Conservation (phyloP, 345 rosid species). For the Murraya koenigii region DNA sequence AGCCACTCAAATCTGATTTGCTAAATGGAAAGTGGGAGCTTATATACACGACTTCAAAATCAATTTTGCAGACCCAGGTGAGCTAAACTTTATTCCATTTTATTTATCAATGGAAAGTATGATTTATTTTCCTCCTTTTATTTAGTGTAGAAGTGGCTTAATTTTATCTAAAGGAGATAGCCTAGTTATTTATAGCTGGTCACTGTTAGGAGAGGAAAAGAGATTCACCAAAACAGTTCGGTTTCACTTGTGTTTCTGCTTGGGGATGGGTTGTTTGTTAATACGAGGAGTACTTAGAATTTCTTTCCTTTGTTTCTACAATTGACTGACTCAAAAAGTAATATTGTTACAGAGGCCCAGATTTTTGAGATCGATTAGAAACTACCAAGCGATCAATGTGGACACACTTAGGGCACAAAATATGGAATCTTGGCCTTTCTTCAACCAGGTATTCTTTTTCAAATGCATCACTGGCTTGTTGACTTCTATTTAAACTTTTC, state of each 20-base stretch:
- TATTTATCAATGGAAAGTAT: neutral
- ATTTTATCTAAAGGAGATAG: neutral
- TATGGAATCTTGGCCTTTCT: conserved; percentile 92
- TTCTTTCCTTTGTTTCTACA: conserved; percentile 2
- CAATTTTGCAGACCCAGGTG: conserved; percentile 82
- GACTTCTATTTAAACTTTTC: neutral
- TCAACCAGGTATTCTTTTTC: conserved; percentile 56
- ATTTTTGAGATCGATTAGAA: conserved; percentile 66
- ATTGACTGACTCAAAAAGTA: neutral
- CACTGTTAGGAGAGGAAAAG: neutral
- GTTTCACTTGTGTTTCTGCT: neutral
- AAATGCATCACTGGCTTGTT: neutral
- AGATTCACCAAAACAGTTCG: neutral
- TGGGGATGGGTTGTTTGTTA: neutral
- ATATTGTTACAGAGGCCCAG: conserved; percentile 67
- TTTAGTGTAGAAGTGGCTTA: neutral
- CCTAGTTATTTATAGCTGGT: neutral
- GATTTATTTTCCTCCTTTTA: neutral
- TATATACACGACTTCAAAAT: conserved; percentile 78
- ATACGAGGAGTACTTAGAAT: neutral
- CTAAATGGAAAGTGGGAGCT: conserved; percentile 95
- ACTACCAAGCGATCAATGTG: conserved; percentile 83
- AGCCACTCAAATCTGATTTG: conserved; percentile 72
- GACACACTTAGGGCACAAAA: conserved; percentile 82
- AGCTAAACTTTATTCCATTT: neutral